Evolutionary conservation across 2,329 filamentous ascomycete genomes (phyloP).

Genomic region (Pestalotiopsis sp.): DNA sequence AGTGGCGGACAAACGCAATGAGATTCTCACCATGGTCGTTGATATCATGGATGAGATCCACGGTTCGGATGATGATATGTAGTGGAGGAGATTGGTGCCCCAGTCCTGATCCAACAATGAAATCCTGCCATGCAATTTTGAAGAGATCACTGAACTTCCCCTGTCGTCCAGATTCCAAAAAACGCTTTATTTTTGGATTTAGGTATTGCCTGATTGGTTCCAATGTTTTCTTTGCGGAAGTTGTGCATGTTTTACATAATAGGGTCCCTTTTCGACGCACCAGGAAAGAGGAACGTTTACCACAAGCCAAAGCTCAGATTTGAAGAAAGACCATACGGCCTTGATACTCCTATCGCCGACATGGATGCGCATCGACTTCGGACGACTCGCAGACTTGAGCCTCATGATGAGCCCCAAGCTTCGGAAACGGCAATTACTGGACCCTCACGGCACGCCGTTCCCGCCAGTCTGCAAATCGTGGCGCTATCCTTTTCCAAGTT

Average conservation of each 20-base stretch:
- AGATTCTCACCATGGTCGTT: background rate
- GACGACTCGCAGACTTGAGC: background rate
- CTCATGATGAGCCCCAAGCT: background rate
- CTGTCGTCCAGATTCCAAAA: background rate
- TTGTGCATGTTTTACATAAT: background rate
- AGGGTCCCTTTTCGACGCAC: background rate
- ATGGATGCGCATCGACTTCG: background rate
- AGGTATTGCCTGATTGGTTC: background rate
- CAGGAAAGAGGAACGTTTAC: background rate
- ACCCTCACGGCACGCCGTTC: background rate
- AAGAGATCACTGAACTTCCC: background rate
- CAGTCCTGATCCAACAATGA: background rate
- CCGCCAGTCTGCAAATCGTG: background rate
- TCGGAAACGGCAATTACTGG: background rate
- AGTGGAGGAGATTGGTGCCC: background rate
- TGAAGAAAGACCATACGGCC: background rate
- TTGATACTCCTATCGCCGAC: background rate
- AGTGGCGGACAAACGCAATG: background rate
- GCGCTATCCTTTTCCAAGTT: background rate
- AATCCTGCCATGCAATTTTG: background rate
- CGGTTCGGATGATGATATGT: background rate
- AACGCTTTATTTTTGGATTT: background rate
- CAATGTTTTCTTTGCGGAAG: background rate
- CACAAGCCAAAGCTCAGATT: background rate
- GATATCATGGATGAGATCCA: background rate